Evolutionary conservation across 2,329 filamentous ascomycete species (phyloP).

Genomic region (Aspergillus sp.): DNA sequence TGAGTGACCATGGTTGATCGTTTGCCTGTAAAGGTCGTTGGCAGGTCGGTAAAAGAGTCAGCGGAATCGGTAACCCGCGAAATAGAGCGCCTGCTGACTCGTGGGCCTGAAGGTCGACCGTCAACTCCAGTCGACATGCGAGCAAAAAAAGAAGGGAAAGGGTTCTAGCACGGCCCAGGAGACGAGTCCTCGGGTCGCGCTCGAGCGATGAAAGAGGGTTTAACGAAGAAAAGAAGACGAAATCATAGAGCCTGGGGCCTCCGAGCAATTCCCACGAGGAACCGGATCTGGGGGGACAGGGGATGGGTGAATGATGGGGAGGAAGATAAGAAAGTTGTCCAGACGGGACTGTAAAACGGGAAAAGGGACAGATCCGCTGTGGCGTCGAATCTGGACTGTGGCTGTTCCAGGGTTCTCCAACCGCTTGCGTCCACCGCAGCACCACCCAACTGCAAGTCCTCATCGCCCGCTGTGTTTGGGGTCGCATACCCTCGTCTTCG

Average conservation of each 20-base stretch:
- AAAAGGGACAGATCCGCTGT: conserved; percentile 16
- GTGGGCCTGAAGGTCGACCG: conserved; percentile 47
- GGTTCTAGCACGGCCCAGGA: conserved; percentile 20
- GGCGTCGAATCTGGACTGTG: conserved; percentile 14
- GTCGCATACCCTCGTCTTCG: neutral
- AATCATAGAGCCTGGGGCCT: conserved; percentile 32
- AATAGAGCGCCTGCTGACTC: conserved; percentile 53
- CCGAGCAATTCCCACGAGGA: conserved; percentile 23
- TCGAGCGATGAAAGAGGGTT: conserved; percentile 17
- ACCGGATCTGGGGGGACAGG: conserved; percentile 14
- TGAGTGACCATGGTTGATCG: conserved; percentile 57
- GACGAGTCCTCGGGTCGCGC: conserved; percentile 12
- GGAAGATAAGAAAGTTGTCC: conserved; percentile 21
- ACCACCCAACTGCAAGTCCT: neutral
- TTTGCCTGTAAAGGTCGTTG: conserved; percentile 42
- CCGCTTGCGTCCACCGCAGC: conserved; percentile 10
- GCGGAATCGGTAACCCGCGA: conserved; percentile 47
- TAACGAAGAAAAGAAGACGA: conserved; percentile 26
- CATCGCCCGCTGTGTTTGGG: neutral
- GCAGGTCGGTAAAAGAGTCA: conserved; percentile 49
- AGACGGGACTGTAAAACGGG: conserved; percentile 11
- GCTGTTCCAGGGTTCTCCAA: conserved; percentile 8
- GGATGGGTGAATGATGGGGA: conserved; percentile 16
- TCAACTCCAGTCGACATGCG: conserved; percentile 59
- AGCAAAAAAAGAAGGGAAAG: conserved; percentile 28